phyloP scores from a whole-genome alignment of 1,284 basidiomycete species.

The Cutaneotrichosporon sp. region DNA sequence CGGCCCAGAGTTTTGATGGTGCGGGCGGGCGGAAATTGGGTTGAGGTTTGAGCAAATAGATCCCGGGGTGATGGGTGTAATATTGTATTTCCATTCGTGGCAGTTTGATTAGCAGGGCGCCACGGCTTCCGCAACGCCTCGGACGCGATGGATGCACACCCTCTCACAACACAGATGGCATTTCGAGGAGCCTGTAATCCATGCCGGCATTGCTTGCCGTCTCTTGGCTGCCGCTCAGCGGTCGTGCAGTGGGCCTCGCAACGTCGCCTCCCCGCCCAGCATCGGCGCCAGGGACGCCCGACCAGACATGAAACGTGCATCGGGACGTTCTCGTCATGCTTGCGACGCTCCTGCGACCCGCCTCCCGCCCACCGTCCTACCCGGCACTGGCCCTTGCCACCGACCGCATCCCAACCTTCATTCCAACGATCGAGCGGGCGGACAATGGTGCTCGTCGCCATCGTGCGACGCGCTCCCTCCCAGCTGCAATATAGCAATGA shows the following conservation, averaged over 20 bases:
- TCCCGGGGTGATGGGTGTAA: not conserved
- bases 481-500: not conserved
- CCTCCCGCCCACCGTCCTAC: not conserved
- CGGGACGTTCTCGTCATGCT: not conserved
- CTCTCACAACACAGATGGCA: not conserved
- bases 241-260: too few species aligned
- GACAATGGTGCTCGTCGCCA: not conserved
- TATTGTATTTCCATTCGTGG: not conserved
- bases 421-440: too few species aligned
- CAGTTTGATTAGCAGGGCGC: not conserved
- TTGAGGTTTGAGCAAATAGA: not conserved
- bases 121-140: too few species aligned
- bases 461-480: not conserved
- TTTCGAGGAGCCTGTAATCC: not conserved
- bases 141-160: too few species aligned
- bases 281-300: not conserved
- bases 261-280: not conserved
- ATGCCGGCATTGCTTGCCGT: not conserved
- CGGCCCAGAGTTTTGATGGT: not conserved
- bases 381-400: not conserved
- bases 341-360: not conserved
- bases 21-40: not conserved
- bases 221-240: too few species aligned
- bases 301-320: not conserved
- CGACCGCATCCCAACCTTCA: not conserved